A percentile compares a stretch with the other conserved stretches of the same genome.
Conservation (phyloP, 2,329 filamentous ascomycete genomes). For the Fusarium beomiforme region DNA sequence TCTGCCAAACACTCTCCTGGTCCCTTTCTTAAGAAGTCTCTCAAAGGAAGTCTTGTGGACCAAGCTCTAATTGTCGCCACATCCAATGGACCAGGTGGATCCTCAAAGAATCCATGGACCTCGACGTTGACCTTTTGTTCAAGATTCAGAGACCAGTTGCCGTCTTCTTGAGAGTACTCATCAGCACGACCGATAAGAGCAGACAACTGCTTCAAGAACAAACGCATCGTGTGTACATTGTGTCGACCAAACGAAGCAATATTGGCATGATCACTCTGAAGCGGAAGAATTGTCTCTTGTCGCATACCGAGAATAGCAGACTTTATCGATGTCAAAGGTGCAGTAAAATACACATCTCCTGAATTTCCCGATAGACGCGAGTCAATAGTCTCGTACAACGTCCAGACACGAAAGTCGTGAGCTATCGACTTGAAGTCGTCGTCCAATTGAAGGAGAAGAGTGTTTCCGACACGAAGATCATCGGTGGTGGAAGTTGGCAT, state of each 20-base stretch:
- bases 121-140: slow-evolving; percentile 66
- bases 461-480: slow-evolving; percentile 61
- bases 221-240: slow-evolving; percentile 59
- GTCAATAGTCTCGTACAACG: slow-evolving; percentile 71
- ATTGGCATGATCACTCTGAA: slow-evolving; percentile 65
- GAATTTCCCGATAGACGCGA: slow-evolving; percentile 61
- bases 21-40: slow-evolving; percentile 65
- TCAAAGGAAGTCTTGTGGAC: slow-evolving; percentile 60
- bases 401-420: slow-evolving; percentile 69
- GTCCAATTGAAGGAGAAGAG: slow-evolving; percentile 59
- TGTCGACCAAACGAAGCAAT: slow-evolving; percentile 63
- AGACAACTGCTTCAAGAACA: slow-evolving; percentile 51
- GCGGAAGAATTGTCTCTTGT: slow-evolving; percentile 61
- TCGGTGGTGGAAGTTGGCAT: slow-evolving; percentile 62
- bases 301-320: slow-evolving; percentile 62
- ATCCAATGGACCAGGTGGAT: slow-evolving; percentile 50
- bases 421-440: slow-evolving; percentile 66
- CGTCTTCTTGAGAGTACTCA: slow-evolving; percentile 40
- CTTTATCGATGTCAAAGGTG: slow-evolving; percentile 67
- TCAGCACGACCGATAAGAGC: slow-evolving; percentile 48
- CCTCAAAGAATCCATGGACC: slow-evolving; percentile 68
- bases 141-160: slow-evolving; percentile 59
- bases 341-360: slow-evolving; percentile 65
- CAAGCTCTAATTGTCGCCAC: slow-evolving; percentile 59
- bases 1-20: slow-evolving; percentile 65